A percentile compares a stretch with the other conserved stretches of the same genome.
These are phyloP conservation scores for Sanguinoderma infundibulare DNA, from an alignment of 1,284 basidiomycete genomes.

Conservation along the genomic window DNA sequence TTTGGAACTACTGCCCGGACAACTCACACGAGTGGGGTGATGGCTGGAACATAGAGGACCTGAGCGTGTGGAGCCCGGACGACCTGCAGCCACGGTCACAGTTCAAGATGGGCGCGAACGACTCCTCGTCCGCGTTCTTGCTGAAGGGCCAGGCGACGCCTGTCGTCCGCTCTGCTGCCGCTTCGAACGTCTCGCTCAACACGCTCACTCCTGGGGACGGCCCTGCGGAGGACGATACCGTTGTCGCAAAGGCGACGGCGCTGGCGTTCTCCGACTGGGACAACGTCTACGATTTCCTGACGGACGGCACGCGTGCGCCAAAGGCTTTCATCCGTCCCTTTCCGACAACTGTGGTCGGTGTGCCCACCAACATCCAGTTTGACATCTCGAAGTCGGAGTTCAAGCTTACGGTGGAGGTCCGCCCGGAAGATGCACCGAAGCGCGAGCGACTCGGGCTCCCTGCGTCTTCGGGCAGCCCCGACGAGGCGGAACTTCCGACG, in stretches of 20 bases:
- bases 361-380: slow-evolving; percentile 70
- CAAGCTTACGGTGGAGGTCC: slow-evolving; percentile 67
- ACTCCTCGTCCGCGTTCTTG: slow-evolving; percentile 37
- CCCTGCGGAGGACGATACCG: slow-evolving; percentile 12
- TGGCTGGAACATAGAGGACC: slow-evolving; percentile 95
- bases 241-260: slow-evolving; percentile 12
- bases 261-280: slow-evolving; percentile 32
- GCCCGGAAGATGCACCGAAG: slow-evolving; percentile 50
- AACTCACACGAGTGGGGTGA: slow-evolving; percentile 90
- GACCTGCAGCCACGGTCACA: slow-evolving; percentile 53
- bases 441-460: slow-evolving; percentile 20
- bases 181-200: slow-evolving; percentile 38
- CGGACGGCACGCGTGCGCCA: slow-evolving; percentile 82
- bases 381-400: slow-evolving; percentile 76
- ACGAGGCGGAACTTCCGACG: slow-evolving; percentile 58
- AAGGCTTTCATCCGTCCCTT: slow-evolving; percentile 86
- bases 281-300: slow-evolving; percentile 70
- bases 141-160: slow-evolving; percentile 27
- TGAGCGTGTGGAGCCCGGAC: slow-evolving; percentile 87
- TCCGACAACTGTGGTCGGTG: slow-evolving; percentile 77
- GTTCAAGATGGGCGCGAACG: slow-evolving; percentile 32
- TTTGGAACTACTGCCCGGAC: slow-evolving; percentile 92
- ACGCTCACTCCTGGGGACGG: slow-evolving; percentile 31
- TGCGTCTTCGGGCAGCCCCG: slow-evolving; percentile 26
- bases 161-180: slow-evolving; percentile 25